Percentiles rank a stretch among this genome's conserved stretches.
Evolutionary conservation across 106 monocot species (phyloP).

Genomic region (Xerophyta viscosa): DNA sequence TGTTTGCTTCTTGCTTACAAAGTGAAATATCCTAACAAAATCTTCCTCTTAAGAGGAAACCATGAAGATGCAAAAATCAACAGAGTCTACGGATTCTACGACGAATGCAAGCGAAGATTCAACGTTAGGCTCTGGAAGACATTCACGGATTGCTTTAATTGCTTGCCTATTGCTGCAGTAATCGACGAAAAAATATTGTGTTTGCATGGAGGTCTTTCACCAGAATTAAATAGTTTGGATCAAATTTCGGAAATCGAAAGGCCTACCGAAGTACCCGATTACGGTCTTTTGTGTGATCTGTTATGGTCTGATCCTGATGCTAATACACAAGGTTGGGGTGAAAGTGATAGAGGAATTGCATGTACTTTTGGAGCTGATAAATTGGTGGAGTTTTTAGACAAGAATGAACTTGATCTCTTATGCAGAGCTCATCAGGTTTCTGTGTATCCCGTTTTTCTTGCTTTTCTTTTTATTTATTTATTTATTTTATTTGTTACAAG

Average conservation of each 20-base stretch:
- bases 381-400: constrained; percentile 53
- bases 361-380: constrained; percentile 71
- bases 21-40: constrained; percentile 59
- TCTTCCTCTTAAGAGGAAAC: constrained; percentile 62
- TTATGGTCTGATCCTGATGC: constrained; percentile 69
- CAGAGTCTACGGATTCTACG: constrained; percentile 70
- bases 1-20: constrained; percentile 69
- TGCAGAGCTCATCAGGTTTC: constrained; percentile 70
- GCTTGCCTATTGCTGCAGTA: constrained; percentile 56
- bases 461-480: too few species aligned
- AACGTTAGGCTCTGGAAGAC: constrained; percentile 75
- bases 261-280: constrained; percentile 61
- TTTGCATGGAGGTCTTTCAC: constrained; percentile 72
- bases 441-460: not conserved
- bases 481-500: not conserved
- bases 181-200: constrained; percentile 62
- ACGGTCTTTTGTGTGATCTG: constrained; percentile 64
- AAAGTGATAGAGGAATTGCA: constrained; percentile 62
- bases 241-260: constrained; percentile 41
- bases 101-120: constrained; percentile 68
- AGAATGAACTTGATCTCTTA: constrained; percentile 56
- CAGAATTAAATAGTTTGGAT: constrained; percentile 41
- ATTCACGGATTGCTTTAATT: constrained; percentile 71
- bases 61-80: constrained; percentile 81
- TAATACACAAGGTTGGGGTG: constrained; percentile 44